A percentile compares a stretch with the other conserved stretches of the same genome.
Evolutionary conservation across 2,329 filamentous ascomycete genomes (phyloP).

Genomic region (Sclerotinia nivalis): DNA sequence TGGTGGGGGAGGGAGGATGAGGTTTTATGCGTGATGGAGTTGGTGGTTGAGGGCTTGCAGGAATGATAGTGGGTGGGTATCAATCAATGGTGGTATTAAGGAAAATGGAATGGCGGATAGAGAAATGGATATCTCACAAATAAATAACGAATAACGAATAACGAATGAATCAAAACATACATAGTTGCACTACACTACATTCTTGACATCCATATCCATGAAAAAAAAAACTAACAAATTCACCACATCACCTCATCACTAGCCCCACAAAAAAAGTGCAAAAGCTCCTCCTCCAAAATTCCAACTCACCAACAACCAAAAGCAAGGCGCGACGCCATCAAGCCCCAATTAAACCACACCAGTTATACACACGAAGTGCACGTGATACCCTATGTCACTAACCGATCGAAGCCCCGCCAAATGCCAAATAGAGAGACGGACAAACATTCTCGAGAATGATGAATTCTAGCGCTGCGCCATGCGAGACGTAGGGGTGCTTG

Average conservation of each 20-base stretch:
- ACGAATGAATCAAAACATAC: not conserved
- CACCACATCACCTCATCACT: not conserved
- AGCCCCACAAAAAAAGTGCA: not conserved
- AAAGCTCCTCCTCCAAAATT: not conserved
- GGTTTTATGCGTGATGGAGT: not conserved
- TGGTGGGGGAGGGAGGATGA: too few species aligned
- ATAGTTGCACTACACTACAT: not conserved
- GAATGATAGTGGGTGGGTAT: not conserved
- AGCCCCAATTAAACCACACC: not conserved
- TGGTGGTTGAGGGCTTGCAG: not conserved
- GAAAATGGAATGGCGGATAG: not conserved
- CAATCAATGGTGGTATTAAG: too few species aligned
- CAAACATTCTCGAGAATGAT: not conserved
- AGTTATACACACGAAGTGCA: not conserved
- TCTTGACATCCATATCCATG: not conserved
- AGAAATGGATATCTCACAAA: not conserved
- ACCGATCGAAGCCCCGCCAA: constrained; percentile 1
- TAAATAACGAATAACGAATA: not conserved
- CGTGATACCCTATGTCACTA: not conserved
- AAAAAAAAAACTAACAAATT: too few species aligned
- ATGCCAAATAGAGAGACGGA: not conserved
- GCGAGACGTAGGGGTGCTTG: constrained; percentile 1
- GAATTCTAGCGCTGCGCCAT: constrained; percentile 1
- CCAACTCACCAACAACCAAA: not conserved
- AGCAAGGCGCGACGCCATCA: not conserved